These are phyloP conservation scores for Fusarium burgessii DNA, from an alignment of 2,329 filamentous ascomycete genomes.

Conservation along the genomic window DNA sequence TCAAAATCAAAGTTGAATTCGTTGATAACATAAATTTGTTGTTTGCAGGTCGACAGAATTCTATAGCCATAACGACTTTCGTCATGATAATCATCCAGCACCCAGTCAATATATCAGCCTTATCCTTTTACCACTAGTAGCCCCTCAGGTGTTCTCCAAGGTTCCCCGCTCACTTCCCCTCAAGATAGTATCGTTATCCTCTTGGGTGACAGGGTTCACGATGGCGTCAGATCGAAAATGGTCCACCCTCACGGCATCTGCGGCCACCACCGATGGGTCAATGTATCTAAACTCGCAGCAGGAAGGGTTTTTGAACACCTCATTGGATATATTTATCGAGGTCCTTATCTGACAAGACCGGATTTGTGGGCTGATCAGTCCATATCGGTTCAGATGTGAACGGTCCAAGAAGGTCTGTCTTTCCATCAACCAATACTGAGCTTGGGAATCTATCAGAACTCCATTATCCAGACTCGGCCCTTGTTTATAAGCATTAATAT, in stretches of 20 bases:
- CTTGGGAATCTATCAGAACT: neutral
- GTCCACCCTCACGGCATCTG: slow-evolving; percentile 21
- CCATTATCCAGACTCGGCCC: neutral
- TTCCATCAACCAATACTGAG: neutral
- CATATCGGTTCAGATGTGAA: neutral
- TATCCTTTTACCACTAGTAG: neutral
- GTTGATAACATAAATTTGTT: neutral
- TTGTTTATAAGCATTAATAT: neutral
- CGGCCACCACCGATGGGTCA: slow-evolving; percentile 36
- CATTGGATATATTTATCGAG: slow-evolving; percentile 20
- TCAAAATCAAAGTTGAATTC: no score
- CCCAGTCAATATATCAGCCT: neutral
- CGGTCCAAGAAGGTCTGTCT: neutral
- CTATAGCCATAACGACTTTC: neutral
- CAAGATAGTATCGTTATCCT: slow-evolving; percentile 3
- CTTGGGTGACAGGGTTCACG: slow-evolving; percentile 16
- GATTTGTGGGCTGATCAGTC: slow-evolving; percentile 6
- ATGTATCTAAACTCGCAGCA: neutral
- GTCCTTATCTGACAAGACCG: neutral
- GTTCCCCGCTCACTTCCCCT: slow-evolving; percentile 25
- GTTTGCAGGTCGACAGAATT: neutral
- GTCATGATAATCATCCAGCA: neutral
- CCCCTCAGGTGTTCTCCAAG: neutral
- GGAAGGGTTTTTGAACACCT: neutral
- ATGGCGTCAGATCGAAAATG: slow-evolving; percentile 40